Evolutionary conservation across 129 eudicot species (phyloP), one percentile per base, ranked within the genome.

Genomic region (Centrapalus pauciflorus): DNA sequence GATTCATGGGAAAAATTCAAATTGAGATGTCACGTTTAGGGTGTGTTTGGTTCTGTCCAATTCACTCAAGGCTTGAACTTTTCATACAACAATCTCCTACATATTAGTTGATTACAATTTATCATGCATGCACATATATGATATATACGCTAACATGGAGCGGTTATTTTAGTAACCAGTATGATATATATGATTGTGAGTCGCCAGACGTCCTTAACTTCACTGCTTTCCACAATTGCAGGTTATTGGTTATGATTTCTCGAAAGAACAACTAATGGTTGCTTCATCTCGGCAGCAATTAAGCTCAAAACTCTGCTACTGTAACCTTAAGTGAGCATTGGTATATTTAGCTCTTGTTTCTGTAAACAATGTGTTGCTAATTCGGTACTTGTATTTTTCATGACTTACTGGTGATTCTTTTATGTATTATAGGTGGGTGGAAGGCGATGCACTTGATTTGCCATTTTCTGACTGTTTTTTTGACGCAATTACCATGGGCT

Each of bases 401-500:
- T 34, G 41, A 55, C 32, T 41, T 67, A 17, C 6, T 14, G 67
- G 48, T 67, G 66, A 64, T 86, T 48, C 34, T 66, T 48, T 67
- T 67, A 25, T 75, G 43, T 10, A 30, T 19, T 46, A 11, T 74
- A 93, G 98, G 85, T 93, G 98, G 98, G 56, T 86, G 67, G 88
- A 94, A 80, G 99, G 99, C 23, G 81, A 89, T 84, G 95, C 99
- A 24, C 84, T 82, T 75, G 81, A 80, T 69, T 87, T 94, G 58
- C 99, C 95, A 52, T 94, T 89, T 83, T 61, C 86, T 16, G 83
- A 84, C 62, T 70, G 83, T 68, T 62, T 75, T 63, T 89, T 89
- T 72, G 97, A 94, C 82, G 97, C 93, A 66, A 74, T 87, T 69
- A 94, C 99, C 8, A 86, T 94, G 59, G 97, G 97, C 33, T 94